Percentiles rank a stretch among this genome's conserved stretches.
phyloP scores from a whole-genome alignment of 2,329 filamentous ascomycete species.

The Nemania sp. region DNA sequence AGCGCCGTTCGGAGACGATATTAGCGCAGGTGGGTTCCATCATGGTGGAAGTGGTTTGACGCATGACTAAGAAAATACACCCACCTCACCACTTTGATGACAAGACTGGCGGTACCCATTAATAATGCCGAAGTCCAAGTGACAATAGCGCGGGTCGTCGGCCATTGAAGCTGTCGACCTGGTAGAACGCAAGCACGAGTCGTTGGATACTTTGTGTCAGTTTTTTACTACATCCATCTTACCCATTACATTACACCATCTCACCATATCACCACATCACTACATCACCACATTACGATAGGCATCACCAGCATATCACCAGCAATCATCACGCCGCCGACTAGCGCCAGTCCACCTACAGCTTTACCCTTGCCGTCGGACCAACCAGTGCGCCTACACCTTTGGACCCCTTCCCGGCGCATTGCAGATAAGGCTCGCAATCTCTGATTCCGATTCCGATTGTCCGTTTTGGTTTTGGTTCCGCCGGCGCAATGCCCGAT shows the following conservation, averaged over 20 bases:
- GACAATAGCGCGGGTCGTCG: not conserved
- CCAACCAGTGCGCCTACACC: not conserved
- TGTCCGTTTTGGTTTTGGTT: not conserved
- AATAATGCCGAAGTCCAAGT: not conserved
- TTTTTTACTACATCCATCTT: too few species aligned
- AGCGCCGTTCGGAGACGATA: too few species aligned
- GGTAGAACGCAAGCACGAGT: too few species aligned
- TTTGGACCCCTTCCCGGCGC: too few species aligned
- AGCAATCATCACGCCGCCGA: not conserved
- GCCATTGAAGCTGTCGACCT: not conserved
- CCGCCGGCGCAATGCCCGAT: constrained; percentile 16
- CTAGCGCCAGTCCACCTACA: not conserved
- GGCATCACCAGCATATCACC: too few species aligned
- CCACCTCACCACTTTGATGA: not conserved
- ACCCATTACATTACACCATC: too few species aligned
- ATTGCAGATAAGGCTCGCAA: not conserved
- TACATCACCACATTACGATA: too few species aligned
- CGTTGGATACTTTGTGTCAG: too few species aligned
- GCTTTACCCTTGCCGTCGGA: not conserved
- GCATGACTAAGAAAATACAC: not conserved
- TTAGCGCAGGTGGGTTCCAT: not conserved
- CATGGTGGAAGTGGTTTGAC: not conserved
- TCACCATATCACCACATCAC: too few species aligned
- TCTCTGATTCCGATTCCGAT: not conserved
- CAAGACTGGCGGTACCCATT: not conserved